Percentiles rank a stretch among this genome's conserved stretches.
These are phyloP conservation scores for Lactarius hengduanensis DNA, from an alignment of 768 basidiomycete species.

Conservation along the genomic window DNA sequence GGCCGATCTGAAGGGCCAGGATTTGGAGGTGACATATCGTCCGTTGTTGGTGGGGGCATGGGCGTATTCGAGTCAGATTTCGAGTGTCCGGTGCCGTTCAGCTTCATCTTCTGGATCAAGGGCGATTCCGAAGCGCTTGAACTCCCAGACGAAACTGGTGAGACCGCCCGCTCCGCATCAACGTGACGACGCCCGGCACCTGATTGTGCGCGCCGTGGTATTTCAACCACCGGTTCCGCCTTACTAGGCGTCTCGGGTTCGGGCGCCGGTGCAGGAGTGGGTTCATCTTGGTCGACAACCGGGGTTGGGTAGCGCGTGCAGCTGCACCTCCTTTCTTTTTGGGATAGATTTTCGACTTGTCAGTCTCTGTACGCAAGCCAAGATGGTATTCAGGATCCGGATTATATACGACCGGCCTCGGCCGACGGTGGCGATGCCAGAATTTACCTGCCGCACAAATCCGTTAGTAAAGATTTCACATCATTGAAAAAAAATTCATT, in stretches of 20 bases:
- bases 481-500: slow-evolving; percentile 6
- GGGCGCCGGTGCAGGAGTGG: slow-evolving; percentile 35
- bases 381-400: slow-evolving; percentile 69
- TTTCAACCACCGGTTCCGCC: slow-evolving; percentile 40
- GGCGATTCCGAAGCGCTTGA: slow-evolving; percentile 76
- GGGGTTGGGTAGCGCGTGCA: slow-evolving; percentile 47
- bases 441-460: slow-evolving; percentile 62
- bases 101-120: slow-evolving; percentile 63
- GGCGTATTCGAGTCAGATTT: slow-evolving; percentile 34
- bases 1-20: slow-evolving; percentile 21
- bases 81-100: slow-evolving; percentile 49
- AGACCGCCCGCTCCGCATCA: slow-evolving; percentile 56
- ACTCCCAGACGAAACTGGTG: slow-evolving; percentile 63
- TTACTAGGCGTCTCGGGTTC: slow-evolving; percentile 58
- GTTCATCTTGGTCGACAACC: slow-evolving; percentile 28
- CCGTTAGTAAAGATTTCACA: slow-evolving; percentile 6
- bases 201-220: slow-evolving; percentile 18
- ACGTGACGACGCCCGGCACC: slow-evolving; percentile 21
- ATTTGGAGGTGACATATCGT: slow-evolving; percentile 20
- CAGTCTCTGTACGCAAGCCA: slow-evolving; percentile 54
- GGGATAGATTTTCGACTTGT: slow-evolving; percentile 49
- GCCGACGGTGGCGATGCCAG: slow-evolving; percentile 84
- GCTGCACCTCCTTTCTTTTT: slow-evolving; percentile 60
- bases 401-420: slow-evolving; percentile 79
- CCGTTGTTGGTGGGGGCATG: slow-evolving; percentile 26